Base-by-base conservation (phyloP, 2,329 filamentous ascomycete species). In the Penicillium sp. region DNA sequence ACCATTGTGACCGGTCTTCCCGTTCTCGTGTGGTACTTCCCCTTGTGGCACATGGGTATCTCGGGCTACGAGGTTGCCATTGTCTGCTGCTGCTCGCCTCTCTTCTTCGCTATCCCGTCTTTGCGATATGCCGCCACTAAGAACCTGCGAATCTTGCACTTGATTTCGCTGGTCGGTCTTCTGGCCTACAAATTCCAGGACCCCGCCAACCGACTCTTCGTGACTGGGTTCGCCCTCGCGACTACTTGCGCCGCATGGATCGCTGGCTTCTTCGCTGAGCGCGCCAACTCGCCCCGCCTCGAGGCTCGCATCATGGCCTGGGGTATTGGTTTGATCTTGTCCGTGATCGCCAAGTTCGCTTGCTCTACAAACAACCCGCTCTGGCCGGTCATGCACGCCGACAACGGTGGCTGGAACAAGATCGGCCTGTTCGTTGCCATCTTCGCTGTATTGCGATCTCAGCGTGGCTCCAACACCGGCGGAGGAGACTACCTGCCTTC, bases 21-120 rank as follows among this genome's bases (percentile, higher is more conserved):
- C 24, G 78, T 98, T 39, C 78, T 88, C 37, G 87, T 98, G 39
- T 98, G 93, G 93, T 98, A 95, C 71, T 98, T 98, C 68, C 93
- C 93, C 12, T 81, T 98, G 9, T 98, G 93, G 93, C 84, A 96
- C 69, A 98, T 98, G 93, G 93, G 93, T 25, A 95, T 98, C 53
- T 97, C 92, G 3, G 93, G 93, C 55, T 98, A 93, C 66, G 93
- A 98, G 72, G 86, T 84, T 38, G 78, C 95, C 58, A 85, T 98
- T 64, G 86, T 97, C 83, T 82, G 81, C 43, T 92, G 89, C 3
- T 71, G 92, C 44, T 88, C 91, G 4, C 93, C 93, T 0, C 77
- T 91, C 33, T 70, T 97, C 18, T 82, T 98, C 38, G 83, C 79
- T 20, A 85, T 90, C 54, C 79, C 78, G 41, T 76, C 84, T 1